Evolutionary conservation across 2,329 filamentous ascomycete genomes (phyloP).

Genomic region (Stagonosporopsis rhizophila): DNA sequence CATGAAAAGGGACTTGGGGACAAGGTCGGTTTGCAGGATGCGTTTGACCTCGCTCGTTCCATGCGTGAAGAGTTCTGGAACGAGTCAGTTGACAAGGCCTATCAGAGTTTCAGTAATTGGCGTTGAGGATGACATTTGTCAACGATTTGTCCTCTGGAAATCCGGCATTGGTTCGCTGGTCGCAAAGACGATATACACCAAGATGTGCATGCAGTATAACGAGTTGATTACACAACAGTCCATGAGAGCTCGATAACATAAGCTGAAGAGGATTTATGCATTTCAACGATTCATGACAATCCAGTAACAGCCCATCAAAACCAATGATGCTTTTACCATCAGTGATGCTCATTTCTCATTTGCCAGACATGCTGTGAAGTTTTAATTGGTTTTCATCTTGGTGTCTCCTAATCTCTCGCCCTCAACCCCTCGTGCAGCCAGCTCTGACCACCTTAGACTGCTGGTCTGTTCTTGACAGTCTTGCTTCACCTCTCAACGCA

Average conservation of each 20-base stretch:
- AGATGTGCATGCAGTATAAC: background rate
- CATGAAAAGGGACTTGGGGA: constrained; percentile 28
- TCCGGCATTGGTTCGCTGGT: background rate
- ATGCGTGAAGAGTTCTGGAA: constrained; percentile 6
- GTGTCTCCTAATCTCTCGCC: background rate
- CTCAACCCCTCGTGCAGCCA: no score
- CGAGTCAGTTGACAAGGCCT: background rate
- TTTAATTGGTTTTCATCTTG: background rate
- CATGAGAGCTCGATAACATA: background rate
- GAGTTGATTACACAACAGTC: background rate
- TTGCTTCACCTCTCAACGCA: background rate
- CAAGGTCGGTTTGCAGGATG: constrained; percentile 29
- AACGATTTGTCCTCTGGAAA: background rate
- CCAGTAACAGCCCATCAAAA: background rate
- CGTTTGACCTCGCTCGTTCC: constrained; percentile 31
- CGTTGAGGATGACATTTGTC: background rate
- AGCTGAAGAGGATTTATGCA: background rate
- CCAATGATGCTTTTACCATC: background rate
- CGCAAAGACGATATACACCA: background rate
- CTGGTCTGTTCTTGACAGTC: background rate
- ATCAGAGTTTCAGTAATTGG: background rate
- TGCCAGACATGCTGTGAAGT: background rate
- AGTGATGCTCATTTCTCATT: background rate
- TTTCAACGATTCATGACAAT: background rate
- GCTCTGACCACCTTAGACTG: no score